Conservation (phyloP, 1,139 yeast species). For the Debaryomyces coudertii region DNA sequence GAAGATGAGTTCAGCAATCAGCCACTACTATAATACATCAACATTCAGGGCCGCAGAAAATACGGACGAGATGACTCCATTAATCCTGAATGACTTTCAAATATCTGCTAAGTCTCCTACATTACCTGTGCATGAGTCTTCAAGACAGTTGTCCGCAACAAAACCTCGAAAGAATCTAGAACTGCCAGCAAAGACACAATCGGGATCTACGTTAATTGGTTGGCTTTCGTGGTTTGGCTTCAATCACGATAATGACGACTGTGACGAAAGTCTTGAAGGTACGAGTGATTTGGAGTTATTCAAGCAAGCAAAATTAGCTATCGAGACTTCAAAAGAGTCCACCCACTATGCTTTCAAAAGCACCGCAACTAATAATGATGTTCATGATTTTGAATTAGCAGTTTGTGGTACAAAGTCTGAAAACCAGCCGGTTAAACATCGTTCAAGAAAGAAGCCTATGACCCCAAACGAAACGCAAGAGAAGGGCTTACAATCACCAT, state of each 20-base stretch:
- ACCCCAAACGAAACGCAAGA: slow-evolving; percentile 44
- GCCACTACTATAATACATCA: slow-evolving; percentile 3
- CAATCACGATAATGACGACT: slow-evolving; percentile 18
- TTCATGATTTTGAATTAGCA: slow-evolving; percentile 36
- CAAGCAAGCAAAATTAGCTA: slow-evolving; percentile 37
- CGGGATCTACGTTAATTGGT: neutral
- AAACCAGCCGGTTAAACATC: slow-evolving; percentile 40
- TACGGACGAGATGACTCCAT: neutral
- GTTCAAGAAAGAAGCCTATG: slow-evolving; percentile 37
- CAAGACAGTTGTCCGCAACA: neutral
- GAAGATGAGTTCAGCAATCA: slow-evolving; percentile 3
- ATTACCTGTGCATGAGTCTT: neutral
- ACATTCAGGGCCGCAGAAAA: neutral
- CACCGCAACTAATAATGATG: slow-evolving; percentile 18
- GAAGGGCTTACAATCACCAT: slow-evolving; percentile 9
- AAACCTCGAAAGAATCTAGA: neutral
- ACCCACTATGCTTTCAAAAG: slow-evolving; percentile 41
- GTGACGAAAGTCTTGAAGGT: slow-evolving; percentile 22
- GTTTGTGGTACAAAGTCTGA: slow-evolving; percentile 47
- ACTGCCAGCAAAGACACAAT: neutral
- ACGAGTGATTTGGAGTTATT: slow-evolving; percentile 31
- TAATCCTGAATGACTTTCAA: neutral
- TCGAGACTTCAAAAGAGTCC: slow-evolving; percentile 38
- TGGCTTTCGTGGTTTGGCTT: slow-evolving; percentile 33
- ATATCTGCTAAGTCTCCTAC: neutral